Base-by-base conservation (phyloP, 2,329 filamentous ascomycete genomes). In the Delphinella strobiligena region DNA sequence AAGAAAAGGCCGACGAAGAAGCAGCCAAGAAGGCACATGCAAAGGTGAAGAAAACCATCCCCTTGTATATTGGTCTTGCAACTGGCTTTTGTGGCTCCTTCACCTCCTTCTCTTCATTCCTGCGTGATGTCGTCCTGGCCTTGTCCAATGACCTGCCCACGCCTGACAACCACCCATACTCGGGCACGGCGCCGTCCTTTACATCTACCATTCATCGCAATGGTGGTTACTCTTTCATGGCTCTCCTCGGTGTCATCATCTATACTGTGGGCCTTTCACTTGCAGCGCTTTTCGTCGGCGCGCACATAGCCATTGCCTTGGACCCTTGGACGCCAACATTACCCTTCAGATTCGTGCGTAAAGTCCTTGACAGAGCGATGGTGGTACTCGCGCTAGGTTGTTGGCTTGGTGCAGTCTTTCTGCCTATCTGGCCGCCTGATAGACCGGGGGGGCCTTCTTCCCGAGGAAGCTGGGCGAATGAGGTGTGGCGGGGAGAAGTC, bases 11-110 rank as follows among this genome's bases (percentile, higher is more conserved):
- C 0, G 51, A 52, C 10, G 62, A 69, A 16, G 64, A 64, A 29
- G 40, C 38, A 5, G 45, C 48, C n/a, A 58, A 54, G 41, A 53
- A 53, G 1, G 50, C 55, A 5, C 58, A 64, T 34, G 47, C 44
- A 5, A 65, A 79, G 53, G 68, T 58, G 18, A 94, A 94, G 56
- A 93, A 93, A 64, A 83, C 82, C 0, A 82, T 93, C 19, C 88
- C 89, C 0, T 67, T 94, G 0, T 94, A 93, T 54, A 81, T 93
- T 43, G 88, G 83, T 37, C 73, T 95, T 4, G 75, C 84, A 0
- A 93, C 82, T 0, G 89, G 82, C 9, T 91, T 91, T 59, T 93
- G 86, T 52, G 85, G 89, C 45, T 88, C 82, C 48, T 84, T 91
- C 53, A 95, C 88, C 0, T 88, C 82, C 8, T 94, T 94, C 60